These are phyloP conservation scores for Rhodocollybia butyracea DNA, from an alignment of 768 basidiomycete species.

Conservation along the genomic window DNA sequence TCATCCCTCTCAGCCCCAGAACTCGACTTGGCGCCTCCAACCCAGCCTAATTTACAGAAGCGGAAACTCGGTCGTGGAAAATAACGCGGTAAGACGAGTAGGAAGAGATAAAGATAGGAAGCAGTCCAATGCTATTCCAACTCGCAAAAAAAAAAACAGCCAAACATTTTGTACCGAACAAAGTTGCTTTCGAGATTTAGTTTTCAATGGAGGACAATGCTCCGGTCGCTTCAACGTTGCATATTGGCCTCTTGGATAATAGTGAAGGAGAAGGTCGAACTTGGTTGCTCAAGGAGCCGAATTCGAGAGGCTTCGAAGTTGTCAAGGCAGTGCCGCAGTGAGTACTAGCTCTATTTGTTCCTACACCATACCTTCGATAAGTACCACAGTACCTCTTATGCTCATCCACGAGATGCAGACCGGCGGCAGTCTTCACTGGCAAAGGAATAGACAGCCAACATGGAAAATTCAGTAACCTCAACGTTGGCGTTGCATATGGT, in stretches of 20 bases:
- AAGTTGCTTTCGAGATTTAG: background rate
- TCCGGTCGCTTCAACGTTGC: background rate
- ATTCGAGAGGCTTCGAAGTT: background rate
- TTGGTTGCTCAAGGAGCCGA: background rate
- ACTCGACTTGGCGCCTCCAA: background rate
- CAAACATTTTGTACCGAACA: background rate
- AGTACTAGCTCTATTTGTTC: no score
- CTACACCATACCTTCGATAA: no score
- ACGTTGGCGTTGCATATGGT: background rate
- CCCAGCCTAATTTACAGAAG: no score
- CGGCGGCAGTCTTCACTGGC: background rate
- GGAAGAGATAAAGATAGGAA: background rate
- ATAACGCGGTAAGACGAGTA: background rate
- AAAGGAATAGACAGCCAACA: background rate
- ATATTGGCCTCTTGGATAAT: background rate
- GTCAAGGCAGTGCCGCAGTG: background rate
- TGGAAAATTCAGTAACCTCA: background rate
- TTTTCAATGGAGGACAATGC: background rate
- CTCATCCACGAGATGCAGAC: background rate
- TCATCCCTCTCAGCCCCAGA: background rate
- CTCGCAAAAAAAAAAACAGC: background rate
- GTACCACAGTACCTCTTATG: background rate
- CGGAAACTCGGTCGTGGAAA: background rate
- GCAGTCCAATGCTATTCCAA: background rate
- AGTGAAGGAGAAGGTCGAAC: background rate